Base-by-base conservation (phyloP, 495 filamentous ascomycete genomes). In the Baudoinia panamericana region DNA sequence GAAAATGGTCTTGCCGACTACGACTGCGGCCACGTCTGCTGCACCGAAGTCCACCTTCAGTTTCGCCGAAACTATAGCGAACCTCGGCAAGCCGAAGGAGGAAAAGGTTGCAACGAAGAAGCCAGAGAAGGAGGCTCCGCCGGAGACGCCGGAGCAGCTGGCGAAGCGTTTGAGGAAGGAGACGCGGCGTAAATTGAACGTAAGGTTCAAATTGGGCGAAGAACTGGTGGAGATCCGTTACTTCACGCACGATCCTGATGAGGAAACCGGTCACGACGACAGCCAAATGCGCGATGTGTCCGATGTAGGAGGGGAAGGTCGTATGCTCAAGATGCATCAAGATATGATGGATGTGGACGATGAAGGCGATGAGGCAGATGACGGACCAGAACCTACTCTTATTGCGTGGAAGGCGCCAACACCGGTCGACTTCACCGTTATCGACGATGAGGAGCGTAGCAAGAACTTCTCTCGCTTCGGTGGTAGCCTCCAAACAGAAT, bases 231-330 rank as follows among this genome's bases (percentile, higher is more conserved):
- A 84, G 48, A 62, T 90, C 25, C 69, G 77, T 30, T 63, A 78
- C 16, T 88, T 93, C 53, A 76, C 73, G 19, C 81, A 85, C 42
- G 76, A 88, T 41, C 80, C 78, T 2, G 81, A 85, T 17, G 84
- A 92, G 55, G 81, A 90, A 40, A 63, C 77, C 43, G 77, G 76
- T n/a, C 77, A 76, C 7, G 69, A 75, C 19, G 68, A 71, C 44
- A 76, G 69, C 37, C 71, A 76, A 60, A 59, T 75, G 24, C 71
- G 76, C 26, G 79, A 86, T 59, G 72, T 70, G 2, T 70, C 72
- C 26, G 82, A 87, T 47, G 73, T 79, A 34, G 74, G 75, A 21
- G 71, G 71, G 15, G 86, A 94, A 62, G 83, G 84, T 22, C 78
- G 78, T 45, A 79, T 82, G 56, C 72, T 90, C 50, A 90, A 85